phyloP scores from a whole-genome alignment of 768 basidiomycete species.

The Boletus fagicola region DNA sequence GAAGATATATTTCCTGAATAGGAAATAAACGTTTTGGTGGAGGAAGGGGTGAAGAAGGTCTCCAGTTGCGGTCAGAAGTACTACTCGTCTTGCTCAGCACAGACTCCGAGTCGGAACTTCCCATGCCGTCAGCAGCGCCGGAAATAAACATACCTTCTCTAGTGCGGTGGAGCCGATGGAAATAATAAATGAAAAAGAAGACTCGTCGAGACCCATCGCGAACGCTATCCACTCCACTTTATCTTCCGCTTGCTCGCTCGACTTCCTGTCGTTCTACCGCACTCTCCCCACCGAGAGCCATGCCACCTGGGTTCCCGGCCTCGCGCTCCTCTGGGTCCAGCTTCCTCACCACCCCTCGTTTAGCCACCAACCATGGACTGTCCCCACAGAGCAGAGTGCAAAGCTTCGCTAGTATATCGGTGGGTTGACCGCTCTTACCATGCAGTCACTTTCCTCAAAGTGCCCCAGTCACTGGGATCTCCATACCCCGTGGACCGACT shows the following conservation, averaged over 20 bases:
- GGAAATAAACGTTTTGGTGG: neutral
- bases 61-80: neutral
- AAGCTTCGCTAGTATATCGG: slow-evolving; percentile 29
- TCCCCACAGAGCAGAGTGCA: slow-evolving; percentile 22
- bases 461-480: slow-evolving; percentile 25
- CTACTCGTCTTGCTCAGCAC: neutral
- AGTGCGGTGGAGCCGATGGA: neutral
- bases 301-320: slow-evolving; percentile 10
- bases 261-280: neutral
- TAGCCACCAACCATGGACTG: slow-evolving; percentile 4
- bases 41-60: neutral
- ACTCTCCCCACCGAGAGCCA: slow-evolving; percentile 7
- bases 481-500: slow-evolving; percentile 44
- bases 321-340: slow-evolving; percentile 13
- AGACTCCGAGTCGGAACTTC: neutral
- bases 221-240: neutral
- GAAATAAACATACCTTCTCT: slow-evolving; percentile 4
- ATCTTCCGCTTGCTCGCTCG: neutral
- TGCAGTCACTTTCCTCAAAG: neutral
- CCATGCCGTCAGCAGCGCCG: neutral
- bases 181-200: neutral
- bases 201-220: neutral
- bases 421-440: slow-evolving; percentile 1
- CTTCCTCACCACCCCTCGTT: slow-evolving; percentile 10
- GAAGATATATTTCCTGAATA: neutral